Evolutionary conservation across 164 flowering plant species (phyloP), one percentile per base, ranked within the genome.

Genomic region (Vitis riparia): DNA sequence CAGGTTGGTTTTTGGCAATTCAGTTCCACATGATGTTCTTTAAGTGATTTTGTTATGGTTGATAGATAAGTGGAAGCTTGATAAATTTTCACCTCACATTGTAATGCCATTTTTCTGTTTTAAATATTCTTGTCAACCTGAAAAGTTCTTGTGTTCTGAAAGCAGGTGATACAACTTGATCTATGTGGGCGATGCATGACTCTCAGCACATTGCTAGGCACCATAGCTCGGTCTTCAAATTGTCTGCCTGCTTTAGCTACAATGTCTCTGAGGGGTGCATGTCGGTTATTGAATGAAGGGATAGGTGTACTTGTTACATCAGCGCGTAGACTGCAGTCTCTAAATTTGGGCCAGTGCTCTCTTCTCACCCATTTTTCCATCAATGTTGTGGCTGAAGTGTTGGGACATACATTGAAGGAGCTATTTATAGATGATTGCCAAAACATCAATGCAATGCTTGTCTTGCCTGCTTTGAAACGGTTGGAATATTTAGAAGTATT

Each of bases 291-390:
- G 9, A 70, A 78, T 61, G 15, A 5, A 13, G 75, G 72, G 37
- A 32, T 78, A 44, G 56, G 2, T 8, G 14, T 55, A 19, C 52
- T 78, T 5, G 17, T 62, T 19, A 19, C 2, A 11, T 53, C 71
- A 30, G 75, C 81, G 30, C 76, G 75, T 32, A 49, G 65, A 16
- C 59, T 74, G n/a, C 66, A 62, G 65, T 71, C 73, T 17, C 23
- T 78, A 59, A 75, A 78, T 71, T 49, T 78, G 51, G 59, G 75
- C 64, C 66, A 68, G 23, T 78, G 78, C 72, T 75, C 78, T 27
- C 75, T 78, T 60, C 70, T 78, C 30, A 74, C 75, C 10, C 47
- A 63, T 60, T 14, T 13, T 49, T 65, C 70, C 11, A 74, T 78
- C 16, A 14, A 55, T 13, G 19, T 15, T 58, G 55, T 78, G 2